These are phyloP conservation scores for Pseudogymnoascus sp. DNA, from an alignment of 2,329 filamentous ascomycete genomes.

Conservation along the genomic window DNA sequence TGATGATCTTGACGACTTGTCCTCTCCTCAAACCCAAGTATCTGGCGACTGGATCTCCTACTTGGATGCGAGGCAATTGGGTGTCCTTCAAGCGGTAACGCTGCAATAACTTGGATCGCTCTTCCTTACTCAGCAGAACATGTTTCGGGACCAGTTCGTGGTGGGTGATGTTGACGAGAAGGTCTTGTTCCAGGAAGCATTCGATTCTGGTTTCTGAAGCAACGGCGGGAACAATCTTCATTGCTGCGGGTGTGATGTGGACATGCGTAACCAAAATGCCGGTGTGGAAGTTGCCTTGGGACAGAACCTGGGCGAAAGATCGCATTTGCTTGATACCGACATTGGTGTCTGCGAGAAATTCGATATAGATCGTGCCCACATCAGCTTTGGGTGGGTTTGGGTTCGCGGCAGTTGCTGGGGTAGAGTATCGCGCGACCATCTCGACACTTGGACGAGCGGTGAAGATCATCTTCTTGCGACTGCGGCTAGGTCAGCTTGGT, in stretches of 20 bases:
- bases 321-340: slow-evolving; percentile 92
- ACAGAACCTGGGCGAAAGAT: slow-evolving; percentile 75
- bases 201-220: slow-evolving; percentile 76
- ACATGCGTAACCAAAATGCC: slow-evolving; percentile 85
- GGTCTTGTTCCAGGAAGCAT: slow-evolving; percentile 90
- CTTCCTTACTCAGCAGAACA: slow-evolving; percentile 79
- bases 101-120: slow-evolving; percentile 79
- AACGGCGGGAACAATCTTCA: slow-evolving; percentile 76
- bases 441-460: slow-evolving; percentile 74
- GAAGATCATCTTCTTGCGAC: slow-evolving; percentile 79
- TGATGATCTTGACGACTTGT: slow-evolving; percentile 97
- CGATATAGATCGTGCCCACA: slow-evolving; percentile 85
- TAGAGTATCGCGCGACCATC: slow-evolving; percentile 81
- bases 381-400: slow-evolving; percentile 62
- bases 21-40: slow-evolving; percentile 87
- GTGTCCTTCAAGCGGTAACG: slow-evolving; percentile 96
- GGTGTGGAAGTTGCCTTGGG: slow-evolving; percentile 73
- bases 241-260: slow-evolving; percentile 75
- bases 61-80: slow-evolving; percentile 85
- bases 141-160: slow-evolving; percentile 96
- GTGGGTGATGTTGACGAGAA: slow-evolving; percentile 96
- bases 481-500: slow-evolving; percentile 33
- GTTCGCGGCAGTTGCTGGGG: slow-evolving; percentile 59
- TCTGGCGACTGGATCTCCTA: slow-evolving; percentile 84
- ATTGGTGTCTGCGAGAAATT: slow-evolving; percentile 74